Conservation (phyloP, 805 yeast species). For the Yamadazyma paraphyllophila region DNA sequence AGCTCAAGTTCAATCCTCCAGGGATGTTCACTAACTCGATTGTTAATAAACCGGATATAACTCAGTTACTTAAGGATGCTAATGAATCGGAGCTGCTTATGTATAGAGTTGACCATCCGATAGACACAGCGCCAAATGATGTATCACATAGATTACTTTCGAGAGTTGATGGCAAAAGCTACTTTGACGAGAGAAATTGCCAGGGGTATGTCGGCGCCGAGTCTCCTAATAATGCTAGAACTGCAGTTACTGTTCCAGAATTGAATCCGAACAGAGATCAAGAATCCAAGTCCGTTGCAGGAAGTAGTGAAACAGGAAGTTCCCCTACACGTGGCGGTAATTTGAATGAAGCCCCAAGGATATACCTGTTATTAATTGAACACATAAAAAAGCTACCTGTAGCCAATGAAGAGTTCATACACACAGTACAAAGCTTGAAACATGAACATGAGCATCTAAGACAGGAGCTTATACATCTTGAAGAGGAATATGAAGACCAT, state of each 20-base stretch:
- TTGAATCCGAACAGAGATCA: constrained; percentile 8
- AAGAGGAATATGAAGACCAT: constrained; percentile 44
- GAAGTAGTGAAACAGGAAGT: constrained; percentile 10
- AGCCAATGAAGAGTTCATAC: constrained; percentile 21
- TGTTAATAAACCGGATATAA: constrained; percentile 49
- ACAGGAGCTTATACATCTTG: constrained; percentile 42
- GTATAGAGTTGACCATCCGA: constrained; percentile 39
- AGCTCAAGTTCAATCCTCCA: constrained; percentile 50
- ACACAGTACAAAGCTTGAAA: constrained; percentile 36
- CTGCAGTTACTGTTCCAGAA: constrained; percentile 29
- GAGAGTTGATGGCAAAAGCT: constrained; percentile 49
- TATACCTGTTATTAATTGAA: constrained; percentile 9
- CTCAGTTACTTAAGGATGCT: constrained; percentile 59
- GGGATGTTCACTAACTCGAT: constrained; percentile 69
- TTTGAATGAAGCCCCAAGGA: constrained; percentile 5
- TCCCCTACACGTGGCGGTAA: constrained; percentile 11
- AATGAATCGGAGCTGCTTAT: constrained; percentile 50
- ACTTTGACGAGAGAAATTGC: constrained; percentile 31
- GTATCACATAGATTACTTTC: constrained; percentile 27
- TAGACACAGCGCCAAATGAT: background rate
- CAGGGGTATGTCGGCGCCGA: constrained; percentile 17
- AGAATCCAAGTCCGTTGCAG: background rate
- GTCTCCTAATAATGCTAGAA: constrained; percentile 8
- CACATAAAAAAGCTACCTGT: constrained; percentile 14
- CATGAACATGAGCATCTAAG: constrained; percentile 34